Evolutionary conservation across 78 protist species (phyloP).

Genomic region (Chrysochromulina tobinii): DNA sequence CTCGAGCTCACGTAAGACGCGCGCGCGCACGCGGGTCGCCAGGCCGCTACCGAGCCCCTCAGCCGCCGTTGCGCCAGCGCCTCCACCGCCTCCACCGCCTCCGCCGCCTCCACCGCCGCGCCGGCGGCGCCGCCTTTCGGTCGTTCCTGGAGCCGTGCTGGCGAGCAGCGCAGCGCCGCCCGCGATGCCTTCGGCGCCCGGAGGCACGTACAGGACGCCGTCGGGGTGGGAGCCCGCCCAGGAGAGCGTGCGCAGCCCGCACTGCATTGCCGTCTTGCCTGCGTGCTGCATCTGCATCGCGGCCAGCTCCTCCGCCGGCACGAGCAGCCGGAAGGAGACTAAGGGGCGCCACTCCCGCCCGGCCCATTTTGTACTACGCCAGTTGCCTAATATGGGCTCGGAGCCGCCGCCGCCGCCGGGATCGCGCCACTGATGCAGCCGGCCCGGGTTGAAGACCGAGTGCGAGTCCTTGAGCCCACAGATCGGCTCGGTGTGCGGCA

Average conservation of each 20-base stretch:
- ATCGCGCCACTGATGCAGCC: not conserved
- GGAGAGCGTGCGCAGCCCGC: not conserved
- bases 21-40: no score
- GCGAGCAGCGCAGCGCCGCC: not conserved
- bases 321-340: not conserved
- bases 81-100: no score
- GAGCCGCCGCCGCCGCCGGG: slow-evolving; percentile 15
- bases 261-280: not conserved
- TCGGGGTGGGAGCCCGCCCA: not conserved
- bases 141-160: no score
- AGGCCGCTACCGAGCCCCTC: no score
- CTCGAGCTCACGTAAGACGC: no score
- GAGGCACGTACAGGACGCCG: not conserved
- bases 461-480: not conserved
- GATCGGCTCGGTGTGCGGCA: not conserved
- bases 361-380: not conserved
- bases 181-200: not conserved
- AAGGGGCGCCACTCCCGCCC: not conserved
- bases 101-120: no score
- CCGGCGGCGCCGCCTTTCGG: no score
- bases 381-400: not conserved
- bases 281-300: not conserved
- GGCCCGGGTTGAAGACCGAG: not conserved
- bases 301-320: no score
- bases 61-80: no score